A percentile compares a stretch with the other conserved stretches of the same genome.
Conservation (phyloP, 176 grass and related monocot genomes). For the Carex littledalei region DNA sequence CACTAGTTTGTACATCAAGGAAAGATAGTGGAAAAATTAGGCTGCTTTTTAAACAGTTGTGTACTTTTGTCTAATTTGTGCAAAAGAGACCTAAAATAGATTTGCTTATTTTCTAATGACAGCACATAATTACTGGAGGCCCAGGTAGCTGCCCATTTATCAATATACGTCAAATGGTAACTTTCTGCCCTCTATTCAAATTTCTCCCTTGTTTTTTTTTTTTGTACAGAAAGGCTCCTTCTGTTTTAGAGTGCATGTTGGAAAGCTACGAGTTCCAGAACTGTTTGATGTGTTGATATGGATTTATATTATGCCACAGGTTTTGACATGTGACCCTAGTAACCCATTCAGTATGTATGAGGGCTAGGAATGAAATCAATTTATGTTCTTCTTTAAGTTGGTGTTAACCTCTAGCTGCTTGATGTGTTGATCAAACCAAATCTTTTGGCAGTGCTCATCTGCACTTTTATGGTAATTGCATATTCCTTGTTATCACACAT, state of each 20-base stretch:
- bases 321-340: background rate
- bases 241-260: background rate
- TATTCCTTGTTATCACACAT: background rate
- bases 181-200: background rate
- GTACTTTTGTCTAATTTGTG: background rate
- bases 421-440: background rate
- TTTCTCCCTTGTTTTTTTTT: background rate
- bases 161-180: constrained; percentile 18
- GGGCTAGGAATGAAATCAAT: background rate
- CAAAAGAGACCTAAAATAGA: background rate
- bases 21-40: background rate
- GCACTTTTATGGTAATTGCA: background rate
- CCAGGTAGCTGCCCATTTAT: constrained; percentile 32
- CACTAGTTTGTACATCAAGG: background rate
- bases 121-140: constrained; percentile 51
- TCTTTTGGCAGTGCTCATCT: background rate
- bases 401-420: background rate
- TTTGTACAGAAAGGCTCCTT: background rate
- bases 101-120: constrained; percentile 22
- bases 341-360: background rate
- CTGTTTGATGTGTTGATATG: background rate
- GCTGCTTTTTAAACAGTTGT: background rate
- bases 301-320: background rate
- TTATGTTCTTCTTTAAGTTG: background rate
- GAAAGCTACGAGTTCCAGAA: background rate